Percentiles rank a stretch among this genome's conserved stretches.
Evolutionary conservation across 345 rosid genomes (phyloP).

Genomic region (Mercurialis annua): DNA sequence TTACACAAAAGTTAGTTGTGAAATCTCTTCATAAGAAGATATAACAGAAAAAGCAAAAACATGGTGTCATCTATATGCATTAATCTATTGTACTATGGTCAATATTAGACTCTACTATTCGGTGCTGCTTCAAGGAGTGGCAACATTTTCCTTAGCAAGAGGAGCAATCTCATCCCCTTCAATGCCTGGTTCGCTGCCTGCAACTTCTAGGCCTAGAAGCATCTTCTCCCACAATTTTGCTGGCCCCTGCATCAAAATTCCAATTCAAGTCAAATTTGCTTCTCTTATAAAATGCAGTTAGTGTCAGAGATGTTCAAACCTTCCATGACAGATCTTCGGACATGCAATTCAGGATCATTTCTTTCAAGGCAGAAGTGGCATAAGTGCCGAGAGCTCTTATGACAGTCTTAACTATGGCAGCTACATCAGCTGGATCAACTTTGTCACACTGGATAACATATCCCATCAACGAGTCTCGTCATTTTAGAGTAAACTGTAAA

Average conservation of each 20-base stretch:
- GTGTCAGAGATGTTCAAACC: constrained; percentile 41
- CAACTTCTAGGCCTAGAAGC: constrained; percentile 55
- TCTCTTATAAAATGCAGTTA: not conserved
- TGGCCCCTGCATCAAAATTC: constrained; percentile 60
- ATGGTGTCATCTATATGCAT: too few relatives aligned
- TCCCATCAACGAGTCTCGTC: not conserved
- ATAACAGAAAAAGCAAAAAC: too few relatives aligned
- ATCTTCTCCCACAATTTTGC: constrained; percentile 71
- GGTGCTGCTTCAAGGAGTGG: constrained; percentile 55
- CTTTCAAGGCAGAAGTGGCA: constrained; percentile 55
- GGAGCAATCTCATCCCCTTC: constrained; percentile 93
- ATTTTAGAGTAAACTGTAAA: not conserved
- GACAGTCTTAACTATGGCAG: constrained; percentile 51
- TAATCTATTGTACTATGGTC: not conserved
- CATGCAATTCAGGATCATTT: constrained; percentile 89
- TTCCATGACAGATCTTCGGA: constrained; percentile 92
- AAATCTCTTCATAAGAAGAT: too few relatives aligned
- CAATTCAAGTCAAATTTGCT: not conserved
- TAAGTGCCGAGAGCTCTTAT: constrained; percentile 54
- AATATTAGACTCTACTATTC: not conserved
- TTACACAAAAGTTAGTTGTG: too few relatives aligned
- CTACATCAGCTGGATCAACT: constrained; percentile 77
- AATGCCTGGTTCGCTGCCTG: constrained; percentile 49
- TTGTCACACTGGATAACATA: constrained; percentile 57
- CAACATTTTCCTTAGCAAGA: constrained; percentile 72